phyloP scores from a whole-genome alignment of 2,329 filamentous ascomycete genomes.

The Aspergillus intermedius region DNA sequence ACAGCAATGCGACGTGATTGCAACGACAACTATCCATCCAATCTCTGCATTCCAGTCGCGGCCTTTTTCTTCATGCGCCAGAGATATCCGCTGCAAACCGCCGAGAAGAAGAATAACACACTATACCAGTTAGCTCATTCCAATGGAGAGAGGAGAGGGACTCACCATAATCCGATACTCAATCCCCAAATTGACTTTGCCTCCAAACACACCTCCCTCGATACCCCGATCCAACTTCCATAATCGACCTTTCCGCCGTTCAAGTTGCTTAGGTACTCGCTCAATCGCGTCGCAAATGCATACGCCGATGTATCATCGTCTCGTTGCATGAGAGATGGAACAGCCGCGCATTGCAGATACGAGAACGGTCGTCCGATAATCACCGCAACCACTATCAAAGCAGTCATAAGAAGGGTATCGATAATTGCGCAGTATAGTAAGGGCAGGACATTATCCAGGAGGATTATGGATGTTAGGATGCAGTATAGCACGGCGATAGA shows the following conservation, averaged over 20 bases:
- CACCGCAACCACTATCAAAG: conserved; percentile 69
- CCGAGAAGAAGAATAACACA: conserved; percentile 61
- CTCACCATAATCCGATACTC: conserved; percentile 66
- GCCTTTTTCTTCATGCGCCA: conserved; percentile 54
- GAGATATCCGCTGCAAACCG: conserved; percentile 53
- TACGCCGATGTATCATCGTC: conserved; percentile 45
- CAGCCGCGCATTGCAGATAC: conserved; percentile 63
- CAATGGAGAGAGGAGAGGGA: conserved; percentile 9
- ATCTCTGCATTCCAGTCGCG: conserved; percentile 14
- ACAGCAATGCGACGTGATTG: not conserved
- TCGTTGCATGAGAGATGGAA: conserved; percentile 19
- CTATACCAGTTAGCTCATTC: conserved; percentile 25
- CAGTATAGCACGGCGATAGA: conserved; percentile 74
- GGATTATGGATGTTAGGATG: conserved; percentile 73
- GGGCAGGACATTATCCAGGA: conserved; percentile 68
- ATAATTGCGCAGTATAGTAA: conserved; percentile 61
- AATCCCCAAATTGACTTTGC: conserved; percentile 85
- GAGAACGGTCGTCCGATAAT: conserved; percentile 74
- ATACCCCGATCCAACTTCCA: conserved; percentile 53
- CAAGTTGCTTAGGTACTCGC: conserved; percentile 46
- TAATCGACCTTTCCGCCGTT: conserved; percentile 45
- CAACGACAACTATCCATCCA: conserved; percentile 4
- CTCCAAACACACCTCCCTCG: conserved; percentile 65
- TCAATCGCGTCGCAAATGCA: conserved; percentile 49
- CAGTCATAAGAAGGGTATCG: conserved; percentile 66